These are phyloP conservation scores for Bruguiera hainesii DNA, from an alignment of 441 rosid species.

Conservation along the genomic window DNA sequence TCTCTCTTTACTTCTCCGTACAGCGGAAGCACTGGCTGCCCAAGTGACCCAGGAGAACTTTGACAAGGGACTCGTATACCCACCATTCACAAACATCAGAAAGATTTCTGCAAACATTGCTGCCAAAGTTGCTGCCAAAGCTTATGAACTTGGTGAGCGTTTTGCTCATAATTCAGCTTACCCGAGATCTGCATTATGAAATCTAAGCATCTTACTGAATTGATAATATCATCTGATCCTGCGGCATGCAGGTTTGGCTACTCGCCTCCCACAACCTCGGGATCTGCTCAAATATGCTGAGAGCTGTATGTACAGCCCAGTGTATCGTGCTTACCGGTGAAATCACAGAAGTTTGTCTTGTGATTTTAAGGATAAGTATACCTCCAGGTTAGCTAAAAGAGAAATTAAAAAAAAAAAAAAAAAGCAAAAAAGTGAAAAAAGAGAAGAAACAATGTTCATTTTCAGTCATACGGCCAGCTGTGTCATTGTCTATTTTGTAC, in stretches of 20 bases:
- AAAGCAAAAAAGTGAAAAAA: background rate
- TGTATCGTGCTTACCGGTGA: slow-evolving; percentile 71
- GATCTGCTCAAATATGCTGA: slow-evolving; percentile 74
- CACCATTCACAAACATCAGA: slow-evolving; percentile 78
- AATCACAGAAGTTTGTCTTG: background rate
- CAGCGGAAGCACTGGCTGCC: slow-evolving; percentile 86
- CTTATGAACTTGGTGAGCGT: slow-evolving; percentile 79
- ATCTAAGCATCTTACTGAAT: background rate
- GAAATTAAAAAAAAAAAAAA: background rate
- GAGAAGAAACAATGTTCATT: background rate
- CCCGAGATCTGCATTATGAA: background rate
- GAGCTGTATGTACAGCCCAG: slow-evolving; percentile 86
- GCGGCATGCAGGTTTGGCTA: slow-evolving; percentile 62
- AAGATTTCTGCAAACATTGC: slow-evolving; percentile 89
- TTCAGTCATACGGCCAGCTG: slow-evolving; percentile 4
- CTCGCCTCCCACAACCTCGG: slow-evolving; percentile 70
- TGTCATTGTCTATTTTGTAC: background rate
- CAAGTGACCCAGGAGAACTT: slow-evolving; percentile 71
- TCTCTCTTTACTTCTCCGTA: slow-evolving; percentile 3
- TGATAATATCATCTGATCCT: background rate
- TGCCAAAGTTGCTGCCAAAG: slow-evolving; percentile 80
- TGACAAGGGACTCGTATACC: slow-evolving; percentile 77
- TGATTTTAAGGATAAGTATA: background rate
- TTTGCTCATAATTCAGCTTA: background rate
- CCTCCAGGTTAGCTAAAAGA: background rate